phyloP scores from a whole-genome alignment of 2,329 filamentous ascomycete species.

The Alternaria novae-zelandiae region DNA sequence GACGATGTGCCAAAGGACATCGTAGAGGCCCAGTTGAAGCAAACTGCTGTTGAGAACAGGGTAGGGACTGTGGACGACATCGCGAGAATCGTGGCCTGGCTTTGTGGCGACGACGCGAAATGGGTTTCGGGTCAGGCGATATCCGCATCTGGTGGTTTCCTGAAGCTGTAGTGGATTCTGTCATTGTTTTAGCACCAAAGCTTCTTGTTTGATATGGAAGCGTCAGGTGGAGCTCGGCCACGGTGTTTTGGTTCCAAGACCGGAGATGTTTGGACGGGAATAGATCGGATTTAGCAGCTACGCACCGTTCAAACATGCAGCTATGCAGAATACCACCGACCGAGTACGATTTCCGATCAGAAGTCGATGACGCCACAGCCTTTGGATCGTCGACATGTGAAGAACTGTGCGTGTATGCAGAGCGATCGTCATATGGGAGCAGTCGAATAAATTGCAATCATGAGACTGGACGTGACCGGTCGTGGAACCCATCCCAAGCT shows the following conservation, averaged over 20 bases:
- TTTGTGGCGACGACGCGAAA: constrained; percentile 56
- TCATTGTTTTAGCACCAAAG: constrained; percentile 12
- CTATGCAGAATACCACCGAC: neutral
- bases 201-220: constrained; percentile 22
- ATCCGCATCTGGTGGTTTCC: constrained; percentile 59
- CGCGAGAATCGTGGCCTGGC: constrained; percentile 62
- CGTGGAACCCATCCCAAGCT: neutral
- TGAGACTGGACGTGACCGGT: neutral
- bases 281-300: constrained; percentile 7
- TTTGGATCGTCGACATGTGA: neutral
- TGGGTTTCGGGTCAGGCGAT: constrained; percentile 61
- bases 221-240: constrained; percentile 4
- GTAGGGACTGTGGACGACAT: constrained; percentile 61
- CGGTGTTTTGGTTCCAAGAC: constrained; percentile 34
- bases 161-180: constrained; percentile 33
- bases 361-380: constrained; percentile 4
- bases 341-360: neutral
- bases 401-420: neutral
- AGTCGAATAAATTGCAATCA: neutral
- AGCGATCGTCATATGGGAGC: neutral
- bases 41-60: constrained; percentile 60
- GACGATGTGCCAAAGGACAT: constrained; percentile 59
- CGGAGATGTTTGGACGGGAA: constrained; percentile 35
- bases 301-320: constrained; percentile 6
- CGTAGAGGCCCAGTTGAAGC: constrained; percentile 57